Evolutionary conservation across 139 green algal genomes (phyloP).

Genomic region (Tetraselmis striata): DNA sequence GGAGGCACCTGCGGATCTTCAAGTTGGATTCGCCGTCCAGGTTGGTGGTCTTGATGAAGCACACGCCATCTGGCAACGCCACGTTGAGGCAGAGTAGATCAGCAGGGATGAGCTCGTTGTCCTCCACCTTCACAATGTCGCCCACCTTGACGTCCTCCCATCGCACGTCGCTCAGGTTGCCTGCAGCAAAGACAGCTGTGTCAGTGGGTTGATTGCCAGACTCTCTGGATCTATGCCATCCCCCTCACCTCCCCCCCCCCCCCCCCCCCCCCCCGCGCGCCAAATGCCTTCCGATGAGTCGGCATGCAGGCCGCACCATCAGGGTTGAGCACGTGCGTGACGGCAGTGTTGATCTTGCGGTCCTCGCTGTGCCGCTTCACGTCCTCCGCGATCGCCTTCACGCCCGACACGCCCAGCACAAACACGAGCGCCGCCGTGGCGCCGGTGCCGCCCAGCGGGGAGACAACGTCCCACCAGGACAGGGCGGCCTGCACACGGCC

Average conservation of each 20-base stretch:
- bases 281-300: not conserved
- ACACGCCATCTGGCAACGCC: constrained; percentile 46
- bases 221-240: no score
- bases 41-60: constrained; percentile 69
- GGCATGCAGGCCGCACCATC: constrained; percentile 23
- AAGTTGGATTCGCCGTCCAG: constrained; percentile 91
- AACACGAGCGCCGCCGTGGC: constrained; percentile 50
- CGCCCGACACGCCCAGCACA: constrained; percentile 45
- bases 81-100: constrained; percentile 74
- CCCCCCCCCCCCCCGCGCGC: no score
- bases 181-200: no score
- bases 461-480: constrained; percentile 45
- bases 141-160: constrained; percentile 42
- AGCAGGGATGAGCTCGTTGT: constrained; percentile 71
- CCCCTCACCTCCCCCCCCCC: no score
- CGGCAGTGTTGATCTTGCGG: constrained; percentile 45
- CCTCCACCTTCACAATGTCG: constrained; percentile 54
- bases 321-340: constrained; percentile 37
- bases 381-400: constrained; percentile 58
- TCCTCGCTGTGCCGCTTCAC: constrained; percentile 52
- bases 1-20: constrained; percentile 82
- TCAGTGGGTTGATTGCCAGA: no score
- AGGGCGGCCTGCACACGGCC: constrained; percentile 32
- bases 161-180: constrained; percentile 31
- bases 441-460: constrained; percentile 40